Conservation (phyloP, 306 rosid genomes). For the Glycine soja region DNA sequence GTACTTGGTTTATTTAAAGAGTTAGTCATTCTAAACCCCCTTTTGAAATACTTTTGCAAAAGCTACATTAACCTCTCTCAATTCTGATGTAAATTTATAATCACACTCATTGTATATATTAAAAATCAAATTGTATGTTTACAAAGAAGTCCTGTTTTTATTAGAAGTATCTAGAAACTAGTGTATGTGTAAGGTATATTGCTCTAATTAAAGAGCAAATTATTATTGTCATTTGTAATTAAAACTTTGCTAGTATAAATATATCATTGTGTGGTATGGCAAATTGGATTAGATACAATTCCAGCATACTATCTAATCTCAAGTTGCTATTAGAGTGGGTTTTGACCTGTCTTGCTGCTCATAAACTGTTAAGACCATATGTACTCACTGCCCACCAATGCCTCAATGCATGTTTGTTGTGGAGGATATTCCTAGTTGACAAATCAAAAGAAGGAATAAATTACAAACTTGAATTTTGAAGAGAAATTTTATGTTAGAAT, state of each 20-base stretch:
- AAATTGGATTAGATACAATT: conserved; percentile 22
- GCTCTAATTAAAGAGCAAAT: conserved; percentile 26
- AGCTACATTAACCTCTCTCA: conserved; percentile 38
- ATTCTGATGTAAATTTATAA: conserved; percentile 21
- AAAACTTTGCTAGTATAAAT: background rate
- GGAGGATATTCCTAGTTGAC: too few species aligned
- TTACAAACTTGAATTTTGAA: too few species aligned
- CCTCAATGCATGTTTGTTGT: too few species aligned
- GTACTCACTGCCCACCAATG: background rate
- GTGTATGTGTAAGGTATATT: background rate
- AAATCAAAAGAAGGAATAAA: too few species aligned
- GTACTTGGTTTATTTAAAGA: conserved; percentile 54
- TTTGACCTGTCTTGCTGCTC: conserved; percentile 14
- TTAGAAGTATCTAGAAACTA: background rate
- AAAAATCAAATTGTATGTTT: conserved; percentile 17
- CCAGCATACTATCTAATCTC: conserved; percentile 9
- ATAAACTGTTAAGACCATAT: background rate
- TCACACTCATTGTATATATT: background rate
- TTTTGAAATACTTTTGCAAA: conserved; percentile 25
- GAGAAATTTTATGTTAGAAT: too few species aligned
- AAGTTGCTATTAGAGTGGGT: background rate
- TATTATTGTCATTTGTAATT: background rate
- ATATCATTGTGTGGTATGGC: background rate
- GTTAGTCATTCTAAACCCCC: conserved; percentile 38
- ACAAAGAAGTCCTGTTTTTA: background rate